phyloP scores from a whole-genome alignment of 805 yeast species.

The Wickerhamiella bombiphila region DNA sequence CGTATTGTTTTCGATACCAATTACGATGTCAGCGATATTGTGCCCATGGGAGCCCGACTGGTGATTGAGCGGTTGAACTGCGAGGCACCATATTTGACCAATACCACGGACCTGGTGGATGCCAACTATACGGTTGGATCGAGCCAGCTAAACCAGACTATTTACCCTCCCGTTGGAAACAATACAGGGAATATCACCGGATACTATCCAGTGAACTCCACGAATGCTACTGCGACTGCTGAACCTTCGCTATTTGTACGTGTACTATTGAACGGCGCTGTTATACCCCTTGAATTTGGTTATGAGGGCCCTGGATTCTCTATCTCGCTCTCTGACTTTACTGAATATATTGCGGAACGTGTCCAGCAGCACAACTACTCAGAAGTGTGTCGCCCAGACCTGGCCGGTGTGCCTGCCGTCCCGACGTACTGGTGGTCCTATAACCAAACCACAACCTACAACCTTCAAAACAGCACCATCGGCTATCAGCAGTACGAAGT shows the following conservation, averaged over 20 bases:
- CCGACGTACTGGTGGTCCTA: constrained; percentile 1
- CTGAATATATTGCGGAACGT: constrained; percentile 2
- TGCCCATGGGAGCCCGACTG: constrained; percentile 21
- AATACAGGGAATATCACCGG: constrained; percentile 3
- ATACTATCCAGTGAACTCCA: constrained; percentile 10
- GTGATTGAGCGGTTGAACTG: constrained; percentile 27
- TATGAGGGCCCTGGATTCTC: constrained; percentile 37
- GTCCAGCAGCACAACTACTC: not conserved
- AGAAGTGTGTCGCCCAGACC: not conserved
- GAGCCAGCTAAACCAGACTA: not conserved
- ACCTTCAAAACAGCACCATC: not conserved
- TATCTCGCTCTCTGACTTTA: constrained; percentile 24
- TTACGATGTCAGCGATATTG: constrained; percentile 32
- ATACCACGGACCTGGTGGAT: constrained; percentile 1
- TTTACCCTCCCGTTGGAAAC: not conserved
- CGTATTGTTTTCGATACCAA: constrained; percentile 32
- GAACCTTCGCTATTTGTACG: constrained; percentile 28
- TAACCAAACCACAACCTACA: not conserved
- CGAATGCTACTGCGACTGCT: constrained; percentile 1
- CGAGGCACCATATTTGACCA: constrained; percentile 14
- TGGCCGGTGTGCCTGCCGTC: not conserved
- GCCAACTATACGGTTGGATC: not conserved
- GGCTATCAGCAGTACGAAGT: not conserved
- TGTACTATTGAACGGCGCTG: constrained; percentile 37
- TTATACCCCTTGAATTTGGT: constrained; percentile 35